Base-by-base conservation (phyloP, 176 grass and related monocot genomes). In the Zea luxurians region DNA sequence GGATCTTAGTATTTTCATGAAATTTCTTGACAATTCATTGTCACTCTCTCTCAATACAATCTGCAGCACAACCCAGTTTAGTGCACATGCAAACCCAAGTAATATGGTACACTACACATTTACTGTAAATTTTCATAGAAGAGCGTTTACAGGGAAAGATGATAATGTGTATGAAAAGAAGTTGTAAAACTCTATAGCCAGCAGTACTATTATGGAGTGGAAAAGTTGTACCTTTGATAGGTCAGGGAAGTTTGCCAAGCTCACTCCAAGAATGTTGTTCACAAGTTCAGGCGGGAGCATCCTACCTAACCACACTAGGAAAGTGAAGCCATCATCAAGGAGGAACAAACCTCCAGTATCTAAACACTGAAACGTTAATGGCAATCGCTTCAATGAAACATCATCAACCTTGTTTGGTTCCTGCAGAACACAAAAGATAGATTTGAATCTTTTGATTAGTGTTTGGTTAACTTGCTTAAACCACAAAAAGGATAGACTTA, bases 291-390 rank as follows among this genome's bases (percentile, higher is more conserved):
- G 83, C 59, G 88, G 73, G 2, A 86, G 64, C 88, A 89, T 99
- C 73, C 96, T 96, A 62, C 92, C 96, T 53, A 99, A 92, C 96
- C 92, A 99, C 53, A 96, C 62, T 84, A 91, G 59, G 67, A 99
- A 93, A 64, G 53, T 89, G 76, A 99, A 91, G 7, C 96, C 96
- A 70, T 99, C 89, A 64, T 93, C 89, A 84, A 92, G 89, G 67
- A 99, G 84, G 64, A 96, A 99, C 15, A 99, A 48, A 47, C 92
- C 96, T 82, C 84, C 89, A 63, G 88, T 85, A 80, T 99, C 90
- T 74, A 99, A 76, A 63, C 88, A 96, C 61, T 91, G 92, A 16
- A 85, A 45, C 34, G 89, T 92, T 58, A 98, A 75, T 74, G 87
- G 84, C 74, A 89, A 79, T 36, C 71, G 83, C 57, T 83, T 83